phyloP scores from a whole-genome alignment of 2,329 filamentous ascomycete species.

The Helotiales sp. region DNA sequence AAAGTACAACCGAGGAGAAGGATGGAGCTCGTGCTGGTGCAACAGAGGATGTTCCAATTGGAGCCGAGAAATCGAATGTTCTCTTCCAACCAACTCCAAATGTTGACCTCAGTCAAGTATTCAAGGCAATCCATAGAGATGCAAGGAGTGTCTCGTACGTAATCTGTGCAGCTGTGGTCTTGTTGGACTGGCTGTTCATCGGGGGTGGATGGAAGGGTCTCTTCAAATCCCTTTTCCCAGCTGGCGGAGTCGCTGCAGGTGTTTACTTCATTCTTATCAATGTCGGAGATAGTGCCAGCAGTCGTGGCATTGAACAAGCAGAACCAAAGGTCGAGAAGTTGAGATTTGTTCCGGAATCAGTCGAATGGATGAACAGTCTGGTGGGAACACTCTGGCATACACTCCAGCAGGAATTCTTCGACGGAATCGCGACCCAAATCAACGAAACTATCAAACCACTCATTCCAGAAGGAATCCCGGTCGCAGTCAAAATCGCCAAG shows the following conservation, averaged over 20 bases:
- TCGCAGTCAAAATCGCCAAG: slow-evolving; percentile 29
- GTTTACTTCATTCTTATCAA: slow-evolving; percentile 25
- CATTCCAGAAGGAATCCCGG: slow-evolving; percentile 27
- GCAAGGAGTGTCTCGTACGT: slow-evolving; percentile 23
- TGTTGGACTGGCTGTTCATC: slow-evolving; percentile 31
- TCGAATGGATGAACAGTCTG: slow-evolving; percentile 33
- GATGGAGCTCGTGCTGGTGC: slow-evolving; percentile 27
- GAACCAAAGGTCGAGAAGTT: slow-evolving; percentile 28
- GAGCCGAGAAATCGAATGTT: slow-evolving; percentile 34
- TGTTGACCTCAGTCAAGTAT: slow-evolving; percentile 27
- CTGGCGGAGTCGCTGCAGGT: slow-evolving; percentile 24
- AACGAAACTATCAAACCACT: slow-evolving; percentile 32
- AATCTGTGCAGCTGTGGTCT: slow-evolving; percentile 21
- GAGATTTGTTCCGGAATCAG: slow-evolving; percentile 29
- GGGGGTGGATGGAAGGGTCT: slow-evolving; percentile 28
- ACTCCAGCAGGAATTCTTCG: slow-evolving; percentile 30
- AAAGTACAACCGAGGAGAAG: slow-evolving; percentile 7
- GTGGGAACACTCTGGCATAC: slow-evolving; percentile 30
- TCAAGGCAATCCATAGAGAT: slow-evolving; percentile 26
- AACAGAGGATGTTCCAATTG: slow-evolving; percentile 32
- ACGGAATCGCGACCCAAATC: slow-evolving; percentile 26
- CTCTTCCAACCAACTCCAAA: slow-evolving; percentile 31
- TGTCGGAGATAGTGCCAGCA: slow-evolving; percentile 16
- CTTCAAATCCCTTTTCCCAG: slow-evolving; percentile 28
- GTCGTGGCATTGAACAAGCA: slow-evolving; percentile 6